Evolutionary conservation across 495 filamentous ascomycete species (phyloP), one percentile per base, ranked within the genome.

Genomic region (Ramalina intermedia): DNA sequence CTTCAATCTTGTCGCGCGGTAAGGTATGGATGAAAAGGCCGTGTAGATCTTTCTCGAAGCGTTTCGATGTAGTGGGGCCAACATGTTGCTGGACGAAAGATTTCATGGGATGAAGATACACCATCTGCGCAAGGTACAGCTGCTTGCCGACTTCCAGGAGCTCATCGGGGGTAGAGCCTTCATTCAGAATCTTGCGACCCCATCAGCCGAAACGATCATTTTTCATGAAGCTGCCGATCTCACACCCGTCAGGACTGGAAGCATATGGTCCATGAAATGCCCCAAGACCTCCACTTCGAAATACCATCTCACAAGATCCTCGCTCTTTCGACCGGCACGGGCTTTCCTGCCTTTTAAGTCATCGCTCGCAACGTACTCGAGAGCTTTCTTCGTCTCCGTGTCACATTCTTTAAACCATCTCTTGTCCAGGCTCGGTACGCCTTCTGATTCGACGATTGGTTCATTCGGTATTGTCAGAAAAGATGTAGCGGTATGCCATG

Each of bases 401-500:
- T 48, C 43, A 23, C 37, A 41, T 13, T 29, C 37, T 26, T 53
- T 59, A 6, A 52, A 43, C 61, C 61, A 63, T 52, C 37, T 53
- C 5, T 36, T 46, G n/a, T 49, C 48, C 26, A 57, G 35, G 21
- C 41, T 29, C 17, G 51, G 42, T 21, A 48, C 51, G 46, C 47
- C 45, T 16, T 51, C 44, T 16, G 26, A 47, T 14, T 36, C 12
- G 20, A 49, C 4, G 38, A 51, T 58, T 6, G 50, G 52, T 50
- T 55, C 55, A 20, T 69, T 62, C 11, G 80, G 77, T 3, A 87
- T 62, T 5, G 68, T 61, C 14, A 89, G 71, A 41, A 74, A 76
- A 36, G 69, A 65, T 11, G 80, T 85, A 41, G 81, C 82, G 2
- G 70, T 63, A 58, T 76, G 74, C 81, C 84, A 87, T 36, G 82